Evolutionary conservation across 768 basidiomycete species (phyloP).

Genomic region (Termitomyces sp.): DNA sequence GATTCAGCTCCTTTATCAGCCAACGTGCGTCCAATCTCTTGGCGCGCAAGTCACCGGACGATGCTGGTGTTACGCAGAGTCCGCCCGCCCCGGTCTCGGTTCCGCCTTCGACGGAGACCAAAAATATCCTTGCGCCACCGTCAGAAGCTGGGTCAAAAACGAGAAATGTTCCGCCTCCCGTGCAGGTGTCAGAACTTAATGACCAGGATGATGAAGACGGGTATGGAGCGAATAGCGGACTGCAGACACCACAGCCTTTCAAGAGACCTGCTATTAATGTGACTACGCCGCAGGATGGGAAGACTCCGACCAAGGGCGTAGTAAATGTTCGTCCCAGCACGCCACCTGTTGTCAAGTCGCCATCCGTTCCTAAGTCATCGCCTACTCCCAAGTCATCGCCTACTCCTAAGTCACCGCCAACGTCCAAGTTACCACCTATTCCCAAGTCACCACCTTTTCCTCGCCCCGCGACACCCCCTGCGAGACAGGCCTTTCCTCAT

Average conservation of each 20-base stretch:
- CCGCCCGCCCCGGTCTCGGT: not conserved
- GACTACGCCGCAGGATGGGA: not conserved
- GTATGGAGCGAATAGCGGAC: not conserved
- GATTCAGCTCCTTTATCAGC: conserved; percentile 17
- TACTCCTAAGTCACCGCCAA: not conserved
- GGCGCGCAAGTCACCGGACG: conserved; percentile 11
- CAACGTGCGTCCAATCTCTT: conserved; percentile 15
- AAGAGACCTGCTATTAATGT: conserved; percentile 7
- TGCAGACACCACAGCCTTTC: conserved; percentile 11
- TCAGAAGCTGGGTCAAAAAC: conserved; percentile 5
- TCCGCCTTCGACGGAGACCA: not conserved
- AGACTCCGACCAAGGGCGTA: not conserved
- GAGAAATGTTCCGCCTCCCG: conserved; percentile 1
- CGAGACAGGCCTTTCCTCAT: not conserved
- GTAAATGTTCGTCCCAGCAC: not conserved
- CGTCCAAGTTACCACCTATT: not conserved
- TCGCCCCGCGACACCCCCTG: not conserved
- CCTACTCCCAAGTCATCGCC: not conserved
- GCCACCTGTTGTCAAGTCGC: not conserved
- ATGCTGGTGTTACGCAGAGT: not conserved
- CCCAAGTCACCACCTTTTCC: not conserved
- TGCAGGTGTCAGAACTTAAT: not conserved
- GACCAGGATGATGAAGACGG: not conserved
- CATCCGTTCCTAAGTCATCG: not conserved
- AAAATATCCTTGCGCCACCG: not conserved